Percentiles rank a stretch among this genome's conserved stretches.
phyloP scores from a whole-genome alignment of 2,329 filamentous ascomycete species.

The Colletotrichum tropicale region DNA sequence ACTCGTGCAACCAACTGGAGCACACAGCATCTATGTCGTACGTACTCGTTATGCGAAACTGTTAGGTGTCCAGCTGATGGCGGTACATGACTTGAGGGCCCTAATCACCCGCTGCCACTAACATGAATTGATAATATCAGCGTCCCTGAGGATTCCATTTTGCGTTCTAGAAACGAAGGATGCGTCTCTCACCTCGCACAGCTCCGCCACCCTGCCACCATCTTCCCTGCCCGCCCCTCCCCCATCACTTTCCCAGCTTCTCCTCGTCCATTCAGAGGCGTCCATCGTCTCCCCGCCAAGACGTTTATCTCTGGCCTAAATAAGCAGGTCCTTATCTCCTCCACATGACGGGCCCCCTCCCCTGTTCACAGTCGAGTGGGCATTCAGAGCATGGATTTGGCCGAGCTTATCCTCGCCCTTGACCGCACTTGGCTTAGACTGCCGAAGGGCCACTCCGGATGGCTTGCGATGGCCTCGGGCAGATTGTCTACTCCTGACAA shows the following conservation, averaged over 20 bases:
- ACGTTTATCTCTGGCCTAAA: constrained; percentile 20
- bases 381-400: neutral
- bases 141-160: neutral
- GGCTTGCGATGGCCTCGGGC: neutral
- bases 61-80: neutral
- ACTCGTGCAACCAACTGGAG: neutral
- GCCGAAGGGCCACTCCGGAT: neutral
- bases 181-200: neutral
- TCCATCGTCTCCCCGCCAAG: constrained; percentile 14
- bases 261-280: neutral
- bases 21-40: neutral
- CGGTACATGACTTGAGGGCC: neutral
- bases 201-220: constrained; percentile 11
- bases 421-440: constrained; percentile 3
- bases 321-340: constrained; percentile 21
- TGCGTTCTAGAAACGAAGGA: constrained; percentile 11
- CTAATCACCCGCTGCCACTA: constrained; percentile 5
- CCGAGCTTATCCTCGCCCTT: constrained; percentile 18
- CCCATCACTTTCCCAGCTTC: neutral
- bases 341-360: neutral
- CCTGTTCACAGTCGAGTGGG: neutral
- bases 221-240: constrained; percentile 5
- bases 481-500: neutral
- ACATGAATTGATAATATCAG: constrained; percentile 4
- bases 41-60: constrained; percentile 12